These are phyloP conservation scores for Phyllosticta citrichinensis DNA, from an alignment of 2,329 filamentous ascomycete species.

Conservation along the genomic window DNA sequence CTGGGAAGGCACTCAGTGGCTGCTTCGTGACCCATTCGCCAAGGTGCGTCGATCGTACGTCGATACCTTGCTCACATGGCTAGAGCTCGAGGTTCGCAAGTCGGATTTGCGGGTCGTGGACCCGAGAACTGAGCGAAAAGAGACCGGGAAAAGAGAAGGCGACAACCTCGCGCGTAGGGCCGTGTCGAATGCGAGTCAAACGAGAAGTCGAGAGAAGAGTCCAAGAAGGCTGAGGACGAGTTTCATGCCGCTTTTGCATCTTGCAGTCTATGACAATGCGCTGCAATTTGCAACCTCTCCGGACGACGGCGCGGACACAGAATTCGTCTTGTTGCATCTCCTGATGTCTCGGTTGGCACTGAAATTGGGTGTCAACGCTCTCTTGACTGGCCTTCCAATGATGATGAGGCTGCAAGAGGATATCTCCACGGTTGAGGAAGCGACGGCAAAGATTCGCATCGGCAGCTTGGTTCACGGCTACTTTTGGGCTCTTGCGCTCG, in stretches of 20 bases:
- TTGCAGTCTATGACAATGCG: constrained; percentile 82
- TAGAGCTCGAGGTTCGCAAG: constrained; percentile 65
- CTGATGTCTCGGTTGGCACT: constrained; percentile 65
- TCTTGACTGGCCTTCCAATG: constrained; percentile 74
- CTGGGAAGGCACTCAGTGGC: constrained; percentile 96
- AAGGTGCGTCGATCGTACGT: constrained; percentile 76
- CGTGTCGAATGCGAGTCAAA: constrained; percentile 6
- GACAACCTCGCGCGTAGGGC: constrained; percentile 33
- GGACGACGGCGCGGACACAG: constrained; percentile 36
- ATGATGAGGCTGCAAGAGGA: constrained; percentile 81
- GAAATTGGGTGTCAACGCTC: constrained; percentile 73
- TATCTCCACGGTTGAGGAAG: constrained; percentile 52
- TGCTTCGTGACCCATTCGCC: constrained; percentile 69
- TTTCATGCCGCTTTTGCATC: constrained; percentile 73
- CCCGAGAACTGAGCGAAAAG: constrained; percentile 32
- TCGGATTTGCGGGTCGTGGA: constrained; percentile 50
- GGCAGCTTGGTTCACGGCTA: constrained; percentile 84
- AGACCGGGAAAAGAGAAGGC: constrained; percentile 21
- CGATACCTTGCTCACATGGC: constrained; percentile 75
- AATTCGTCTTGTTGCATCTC: constrained; percentile 67
- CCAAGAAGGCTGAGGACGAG: constrained; percentile 48
- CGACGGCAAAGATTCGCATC: constrained; percentile 64
- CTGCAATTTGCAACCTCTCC: constrained; percentile 53
- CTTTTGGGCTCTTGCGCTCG: constrained; percentile 68
- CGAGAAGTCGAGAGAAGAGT: constrained; percentile 4